Percentiles rank a stretch among this genome's conserved stretches.
phyloP scores from a whole-genome alignment of 163 green algal species.

The Chlamydomonas reinhardtii region DNA sequence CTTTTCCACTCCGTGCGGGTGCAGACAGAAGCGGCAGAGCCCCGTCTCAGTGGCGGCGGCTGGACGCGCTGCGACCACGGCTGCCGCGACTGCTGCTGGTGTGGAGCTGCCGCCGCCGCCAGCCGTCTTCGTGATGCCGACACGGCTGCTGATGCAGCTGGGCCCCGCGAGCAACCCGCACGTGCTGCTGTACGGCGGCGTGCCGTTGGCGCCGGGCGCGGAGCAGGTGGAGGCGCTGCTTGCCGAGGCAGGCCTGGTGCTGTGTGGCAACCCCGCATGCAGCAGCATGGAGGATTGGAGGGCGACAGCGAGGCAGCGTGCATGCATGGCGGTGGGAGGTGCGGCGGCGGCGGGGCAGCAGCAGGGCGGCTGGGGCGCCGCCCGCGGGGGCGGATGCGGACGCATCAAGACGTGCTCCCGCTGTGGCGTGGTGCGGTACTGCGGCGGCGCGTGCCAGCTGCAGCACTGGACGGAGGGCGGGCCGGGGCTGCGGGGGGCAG shows the following conservation, averaged over 20 bases:
- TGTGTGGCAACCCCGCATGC: background rate
- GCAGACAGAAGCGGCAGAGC: too few species aligned
- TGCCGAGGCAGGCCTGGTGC: background rate
- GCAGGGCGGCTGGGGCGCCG: too few species aligned
- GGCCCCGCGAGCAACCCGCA: too few species aligned
- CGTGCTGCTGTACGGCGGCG: background rate
- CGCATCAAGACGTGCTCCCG: slow-evolving; percentile 7
- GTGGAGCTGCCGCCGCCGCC: too few species aligned
- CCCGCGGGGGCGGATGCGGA: too few species aligned
- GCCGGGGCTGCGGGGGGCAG: background rate
- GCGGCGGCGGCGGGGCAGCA: too few species aligned
- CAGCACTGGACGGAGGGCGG: background rate
- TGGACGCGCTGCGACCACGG: too few species aligned
- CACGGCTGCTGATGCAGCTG: too few species aligned
- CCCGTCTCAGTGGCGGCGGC: too few species aligned
- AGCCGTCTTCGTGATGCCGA: too few species aligned
- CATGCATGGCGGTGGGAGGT: background rate
- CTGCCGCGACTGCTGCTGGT: too few species aligned
- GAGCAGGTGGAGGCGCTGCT: background rate
- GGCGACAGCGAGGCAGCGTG: background rate
- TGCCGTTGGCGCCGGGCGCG: background rate
- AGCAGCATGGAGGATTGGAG: background rate
- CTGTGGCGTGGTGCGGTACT: slow-evolving; percentile 5
- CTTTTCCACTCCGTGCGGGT: too few species aligned
- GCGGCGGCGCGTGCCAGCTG: slow-evolving; percentile 4